Evolutionary conservation across 1,284 basidiomycete species (phyloP).

Genomic region (Papiliotrema laurentii): DNA sequence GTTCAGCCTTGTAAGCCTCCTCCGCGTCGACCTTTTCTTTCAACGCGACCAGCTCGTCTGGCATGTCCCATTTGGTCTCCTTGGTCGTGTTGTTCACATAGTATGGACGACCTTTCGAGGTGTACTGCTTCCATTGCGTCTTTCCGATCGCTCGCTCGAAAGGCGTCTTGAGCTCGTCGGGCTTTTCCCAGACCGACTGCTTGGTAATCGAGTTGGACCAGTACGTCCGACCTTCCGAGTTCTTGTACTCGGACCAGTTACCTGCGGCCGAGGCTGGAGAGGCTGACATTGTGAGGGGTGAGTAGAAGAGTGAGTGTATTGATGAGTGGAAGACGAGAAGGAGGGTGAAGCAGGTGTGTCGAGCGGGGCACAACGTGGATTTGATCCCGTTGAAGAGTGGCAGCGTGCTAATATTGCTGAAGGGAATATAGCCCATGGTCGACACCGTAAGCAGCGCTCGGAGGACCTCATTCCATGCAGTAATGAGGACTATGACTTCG

Average conservation of each 20-base stretch:
- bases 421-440: no score
- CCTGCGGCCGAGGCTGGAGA: slow-evolving; percentile 12
- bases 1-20: slow-evolving; percentile 37
- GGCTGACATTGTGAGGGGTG: slow-evolving; percentile 4
- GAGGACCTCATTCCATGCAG: no score
- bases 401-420: no score
- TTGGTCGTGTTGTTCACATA: slow-evolving; percentile 68
- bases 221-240: slow-evolving; percentile 44
- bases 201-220: slow-evolving; percentile 49
- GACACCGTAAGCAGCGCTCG: no score
- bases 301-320: no score
- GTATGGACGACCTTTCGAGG: slow-evolving; percentile 80
- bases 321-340: no score
- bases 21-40: slow-evolving; percentile 80
- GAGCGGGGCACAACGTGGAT: no score
- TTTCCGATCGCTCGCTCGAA: slow-evolving; percentile 82
- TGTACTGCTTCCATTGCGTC: slow-evolving; percentile 91
- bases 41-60: slow-evolving; percentile 73
- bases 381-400: no score
- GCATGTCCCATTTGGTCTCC: slow-evolving; percentile 75
- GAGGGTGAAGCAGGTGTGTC: no score
- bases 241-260: slow-evolving; percentile 39
- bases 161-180: slow-evolving; percentile 56
- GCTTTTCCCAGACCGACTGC: slow-evolving; percentile 50
- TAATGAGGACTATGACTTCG: not conserved